These are phyloP conservation scores for Umbelopsis vinacea DNA, from an alignment of 192 early-diverging fungal species.

Conservation along the genomic window DNA sequence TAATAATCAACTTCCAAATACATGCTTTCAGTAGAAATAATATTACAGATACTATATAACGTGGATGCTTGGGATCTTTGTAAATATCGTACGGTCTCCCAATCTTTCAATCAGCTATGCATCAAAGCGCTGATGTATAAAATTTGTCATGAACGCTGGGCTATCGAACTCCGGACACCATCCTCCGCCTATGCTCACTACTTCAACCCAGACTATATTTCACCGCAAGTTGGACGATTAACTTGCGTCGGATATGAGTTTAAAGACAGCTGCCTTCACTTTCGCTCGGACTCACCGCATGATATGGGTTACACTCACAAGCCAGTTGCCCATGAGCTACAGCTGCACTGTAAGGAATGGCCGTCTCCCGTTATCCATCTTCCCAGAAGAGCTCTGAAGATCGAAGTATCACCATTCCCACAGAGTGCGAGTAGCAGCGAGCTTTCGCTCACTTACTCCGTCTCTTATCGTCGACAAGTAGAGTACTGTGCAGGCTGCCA, in stretches of 20 bases:
- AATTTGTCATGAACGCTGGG: slow-evolving; percentile 4
- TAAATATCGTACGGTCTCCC: background rate
- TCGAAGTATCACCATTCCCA: background rate
- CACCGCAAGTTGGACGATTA: slow-evolving; percentile 7
- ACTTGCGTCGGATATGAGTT: background rate
- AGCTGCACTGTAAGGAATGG: slow-evolving; percentile 14
- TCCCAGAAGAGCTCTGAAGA: background rate
- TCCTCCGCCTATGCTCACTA: slow-evolving; percentile 16
- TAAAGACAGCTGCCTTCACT: background rate
- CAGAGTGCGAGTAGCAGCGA: background rate
- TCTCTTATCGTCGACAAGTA: background rate
- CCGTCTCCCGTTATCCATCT: slow-evolving; percentile 5
- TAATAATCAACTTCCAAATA: background rate
- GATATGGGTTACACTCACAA: background rate
- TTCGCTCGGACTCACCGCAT: background rate
- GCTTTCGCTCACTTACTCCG: slow-evolving; percentile 2
- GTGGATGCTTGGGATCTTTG: slow-evolving; percentile 10
- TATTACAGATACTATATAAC: slow-evolving; percentile 9
- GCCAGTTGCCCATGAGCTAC: background rate
- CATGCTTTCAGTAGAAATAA: slow-evolving; percentile 9
- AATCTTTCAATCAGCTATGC: slow-evolving; percentile 2
- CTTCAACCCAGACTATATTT: slow-evolving; percentile 19
- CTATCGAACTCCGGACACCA: slow-evolving; percentile 20
- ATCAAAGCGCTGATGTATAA: slow-evolving; percentile 15
- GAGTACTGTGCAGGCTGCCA: background rate